phyloP scores from a whole-genome alignment of 495 filamentous ascomycete genomes.

The Glarea lozoyensis region DNA sequence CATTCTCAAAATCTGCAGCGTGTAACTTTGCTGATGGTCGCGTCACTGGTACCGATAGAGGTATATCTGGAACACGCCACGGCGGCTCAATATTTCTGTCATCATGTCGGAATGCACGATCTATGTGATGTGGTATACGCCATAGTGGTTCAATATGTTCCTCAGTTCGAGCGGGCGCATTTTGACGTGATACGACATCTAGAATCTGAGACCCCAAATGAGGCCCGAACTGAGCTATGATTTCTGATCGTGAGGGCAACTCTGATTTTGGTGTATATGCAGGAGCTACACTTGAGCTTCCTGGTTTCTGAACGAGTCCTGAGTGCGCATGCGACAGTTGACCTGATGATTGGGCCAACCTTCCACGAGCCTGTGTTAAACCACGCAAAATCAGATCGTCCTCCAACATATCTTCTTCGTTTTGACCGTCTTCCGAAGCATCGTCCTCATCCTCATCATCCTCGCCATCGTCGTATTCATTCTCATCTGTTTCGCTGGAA shows the following conservation, averaged over 20 bases:
- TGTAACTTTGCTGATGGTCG: background rate
- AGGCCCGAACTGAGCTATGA: slow-evolving; percentile 18
- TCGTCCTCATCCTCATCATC: slow-evolving; percentile 12
- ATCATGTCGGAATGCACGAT: no score
- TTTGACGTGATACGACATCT: slow-evolving; percentile 13
- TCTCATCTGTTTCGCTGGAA: slow-evolving; percentile 6
- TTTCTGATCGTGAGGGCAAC: slow-evolving; percentile 16
- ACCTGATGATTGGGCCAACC: no score
- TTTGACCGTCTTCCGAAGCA: slow-evolving; percentile 11
- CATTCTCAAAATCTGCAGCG: slow-evolving; percentile 4
- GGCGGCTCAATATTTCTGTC: slow-evolving; percentile 13
- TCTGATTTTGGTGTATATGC: background rate
- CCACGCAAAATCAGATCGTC: slow-evolving; percentile 24
- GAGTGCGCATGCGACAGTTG: no score
- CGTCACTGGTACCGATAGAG: slow-evolving; percentile 1
- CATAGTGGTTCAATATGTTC: slow-evolving; percentile 13
- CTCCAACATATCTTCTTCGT: slow-evolving; percentile 19
- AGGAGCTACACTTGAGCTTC: background rate
- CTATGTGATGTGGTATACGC: slow-evolving; percentile 4
- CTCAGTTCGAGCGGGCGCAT: slow-evolving; percentile 8
- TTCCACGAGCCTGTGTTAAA: slow-evolving; percentile 12
- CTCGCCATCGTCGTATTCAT: slow-evolving; percentile 13
- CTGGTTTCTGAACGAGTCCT: no score
- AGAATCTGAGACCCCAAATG: slow-evolving; percentile 18
- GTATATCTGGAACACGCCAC: slow-evolving; percentile 10